Conservation (phyloP, 1,284 basidiomycete genomes). For the Cryptococcus sp. region DNA sequence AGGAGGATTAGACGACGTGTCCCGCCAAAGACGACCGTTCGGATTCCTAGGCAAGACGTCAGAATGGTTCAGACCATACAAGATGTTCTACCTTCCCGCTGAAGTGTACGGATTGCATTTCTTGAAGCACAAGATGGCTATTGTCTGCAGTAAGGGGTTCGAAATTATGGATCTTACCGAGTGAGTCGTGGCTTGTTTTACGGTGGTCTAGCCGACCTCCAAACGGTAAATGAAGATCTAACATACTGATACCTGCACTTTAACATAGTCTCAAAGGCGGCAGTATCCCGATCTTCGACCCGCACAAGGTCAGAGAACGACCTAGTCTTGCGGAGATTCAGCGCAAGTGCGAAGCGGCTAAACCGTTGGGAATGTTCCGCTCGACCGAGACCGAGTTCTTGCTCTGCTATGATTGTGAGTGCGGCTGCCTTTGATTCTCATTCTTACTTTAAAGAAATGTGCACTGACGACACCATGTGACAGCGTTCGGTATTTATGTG, state of each 20-base stretch:
- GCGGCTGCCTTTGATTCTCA: neutral
- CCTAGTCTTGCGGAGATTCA: slow-evolving; percentile 68
- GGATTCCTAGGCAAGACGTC: slow-evolving; percentile 73
- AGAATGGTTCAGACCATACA: slow-evolving; percentile 90
- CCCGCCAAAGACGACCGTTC: slow-evolving; percentile 60
- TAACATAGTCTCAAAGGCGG: slow-evolving; percentile 74
- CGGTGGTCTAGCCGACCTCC: too few species aligned
- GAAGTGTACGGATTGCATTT: slow-evolving; percentile 88
- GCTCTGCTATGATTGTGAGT: slow-evolving; percentile 83
- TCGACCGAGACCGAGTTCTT: slow-evolving; percentile 85
- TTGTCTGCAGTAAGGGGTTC: slow-evolving; percentile 90
- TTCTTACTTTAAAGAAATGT: neutral
- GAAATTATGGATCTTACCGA: slow-evolving; percentile 93
- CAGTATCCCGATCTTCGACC: slow-evolving; percentile 66
- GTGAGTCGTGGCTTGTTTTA: slow-evolving; percentile 56
- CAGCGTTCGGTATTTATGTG: slow-evolving; percentile 77
- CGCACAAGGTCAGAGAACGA: slow-evolving; percentile 67
- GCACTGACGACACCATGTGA: neutral
- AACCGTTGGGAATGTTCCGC: slow-evolving; percentile 90
- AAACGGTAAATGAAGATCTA: neutral
- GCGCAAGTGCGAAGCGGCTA: slow-evolving; percentile 73
- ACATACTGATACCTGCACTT: neutral
- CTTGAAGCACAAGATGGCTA: slow-evolving; percentile 84
- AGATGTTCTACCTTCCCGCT: slow-evolving; percentile 89
- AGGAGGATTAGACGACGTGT: slow-evolving; percentile 68